These are phyloP conservation scores for Phytophthora vignae DNA, from an alignment of 352 stramenopile genomes.

Conservation along the genomic window DNA sequence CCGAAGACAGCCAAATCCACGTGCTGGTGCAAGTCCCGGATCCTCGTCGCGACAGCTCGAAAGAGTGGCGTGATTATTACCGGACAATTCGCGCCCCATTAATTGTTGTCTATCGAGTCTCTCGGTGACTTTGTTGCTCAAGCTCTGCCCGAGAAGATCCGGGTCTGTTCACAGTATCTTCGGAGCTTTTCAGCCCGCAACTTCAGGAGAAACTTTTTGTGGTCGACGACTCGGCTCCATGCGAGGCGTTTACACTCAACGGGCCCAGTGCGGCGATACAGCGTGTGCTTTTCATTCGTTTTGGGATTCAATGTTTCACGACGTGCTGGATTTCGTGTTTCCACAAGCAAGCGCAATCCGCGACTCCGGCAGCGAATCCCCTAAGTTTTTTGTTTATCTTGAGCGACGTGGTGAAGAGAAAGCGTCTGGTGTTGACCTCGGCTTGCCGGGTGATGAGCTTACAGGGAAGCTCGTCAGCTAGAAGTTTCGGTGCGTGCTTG, in stretches of 20 bases:
- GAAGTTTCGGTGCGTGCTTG: background rate
- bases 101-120: background rate
- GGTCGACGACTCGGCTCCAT: background rate
- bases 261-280: background rate
- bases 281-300: background rate
- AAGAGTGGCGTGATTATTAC: too few species aligned
- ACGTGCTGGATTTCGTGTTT: constrained; percentile 6
- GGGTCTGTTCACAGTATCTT: background rate
- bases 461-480: background rate
- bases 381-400: constrained; percentile 19
- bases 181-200: background rate
- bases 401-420: constrained; percentile 6
- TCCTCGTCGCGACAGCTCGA: too few species aligned
- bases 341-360: background rate
- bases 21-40: too few species aligned
- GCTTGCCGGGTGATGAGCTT: background rate
- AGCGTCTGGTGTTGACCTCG: background rate
- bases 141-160: constrained; percentile 10
- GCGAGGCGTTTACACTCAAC: background rate
- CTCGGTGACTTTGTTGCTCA: background rate
- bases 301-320: constrained; percentile 5
- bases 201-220: constrained; percentile 9
- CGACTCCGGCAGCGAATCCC: background rate
- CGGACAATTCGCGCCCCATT: too few species aligned
- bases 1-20: too few species aligned